Base-by-base conservation (phyloP, 192 early-diverging fungal genomes). In the Backusella circina region DNA sequence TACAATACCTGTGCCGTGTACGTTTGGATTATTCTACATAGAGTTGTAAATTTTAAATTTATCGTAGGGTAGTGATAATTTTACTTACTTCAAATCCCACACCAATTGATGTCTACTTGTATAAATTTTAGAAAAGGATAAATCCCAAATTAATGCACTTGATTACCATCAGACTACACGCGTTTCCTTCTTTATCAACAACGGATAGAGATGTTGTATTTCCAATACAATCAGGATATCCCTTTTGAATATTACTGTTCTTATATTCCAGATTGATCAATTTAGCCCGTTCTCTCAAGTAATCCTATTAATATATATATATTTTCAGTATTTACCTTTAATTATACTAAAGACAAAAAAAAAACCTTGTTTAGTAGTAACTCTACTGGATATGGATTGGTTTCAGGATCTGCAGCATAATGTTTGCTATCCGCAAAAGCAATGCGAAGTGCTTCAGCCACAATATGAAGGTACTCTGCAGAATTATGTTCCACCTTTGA, bases 131-230 rank as follows among this genome's bases (percentile, higher is more conserved):
- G 18, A 10, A 21, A 26, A 8, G n/a, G 21, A 51, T 61, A 28
- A 61, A 28, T 10, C 9, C 26, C 26, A 61, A 13, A 0, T 16
- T 13, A 77, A 28, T 9, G 9, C 8, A 41, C 9, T 9, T n/a
- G 2, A 44, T 13, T 83, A 85, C 83, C 67, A 95, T 91, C 74
- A 93, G 92, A 79, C 88, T 90, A 83, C 93, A 94, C 5, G 94
- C 94, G 73, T 94, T 94, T 44, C 94, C 94, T 66, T 93, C 86
- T 37, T 76, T 73, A 77, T 95, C 94, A 1, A 90, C 88, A 2
- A 92, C 90, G 5, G 87, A 85, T 74, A 95, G 87, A 73, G 91
- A 92, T 4, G 93, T 91, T 2, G 94, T 95, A 75, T 93, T 92
- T 18, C 86, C 83, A 4, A 84, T 85, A 16, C 84, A 81, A n/a